Evolutionary conservation across 139 green algal genomes (phyloP), one percentile per base, ranked within the genome.

Genomic region (Klebsormidium nitens): DNA sequence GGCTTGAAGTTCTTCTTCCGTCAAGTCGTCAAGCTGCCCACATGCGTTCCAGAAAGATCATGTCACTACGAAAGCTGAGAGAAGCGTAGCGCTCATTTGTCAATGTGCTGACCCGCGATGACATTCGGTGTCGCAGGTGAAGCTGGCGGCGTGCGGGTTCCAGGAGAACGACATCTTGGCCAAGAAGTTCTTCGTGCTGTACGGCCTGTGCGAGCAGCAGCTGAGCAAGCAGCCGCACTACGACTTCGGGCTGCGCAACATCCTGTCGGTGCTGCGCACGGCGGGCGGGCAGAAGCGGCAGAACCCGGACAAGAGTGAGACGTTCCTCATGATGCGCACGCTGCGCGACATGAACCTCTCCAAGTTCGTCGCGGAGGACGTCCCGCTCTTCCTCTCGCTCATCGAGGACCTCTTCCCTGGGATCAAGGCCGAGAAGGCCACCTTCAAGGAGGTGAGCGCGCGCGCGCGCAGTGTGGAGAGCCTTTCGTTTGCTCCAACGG

Each of bases 281-380:
- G 90, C 89, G 26, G 91, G 91, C 47, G 81, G 88, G 19, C 89
- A 84, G 38, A 96, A 97, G 85, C 86, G 91, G 55, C 81, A 86
- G 52, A 89, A 86, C 72, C 90, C 91, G 23, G 88, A 93, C 60
- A 91, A 89, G 83, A 83, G 60, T 31, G 88, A 93, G 83, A 81
- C 80, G 8, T 85, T 84, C 70, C 75, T 90, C 26, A 80, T 91
- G 71, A 95, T 96, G 90, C 81, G 86, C 38, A 89, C 87, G 62
- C 78, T 96, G 68, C 77, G 88, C 36, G 92, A 97, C 83, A 95
- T 97, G 91, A 97, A 97, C 83, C 95, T 96, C 87, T 89, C 77
- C 85, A 97, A 97, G 84, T 96, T 95, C 75, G 89, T 96, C 69
- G 91, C 91, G 2, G 92, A 97, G 79, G 92, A 97, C 59, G 89